These are phyloP conservation scores for Sophora flavescens DNA, from an alignment of 306 rosid species.

Conservation along the genomic window DNA sequence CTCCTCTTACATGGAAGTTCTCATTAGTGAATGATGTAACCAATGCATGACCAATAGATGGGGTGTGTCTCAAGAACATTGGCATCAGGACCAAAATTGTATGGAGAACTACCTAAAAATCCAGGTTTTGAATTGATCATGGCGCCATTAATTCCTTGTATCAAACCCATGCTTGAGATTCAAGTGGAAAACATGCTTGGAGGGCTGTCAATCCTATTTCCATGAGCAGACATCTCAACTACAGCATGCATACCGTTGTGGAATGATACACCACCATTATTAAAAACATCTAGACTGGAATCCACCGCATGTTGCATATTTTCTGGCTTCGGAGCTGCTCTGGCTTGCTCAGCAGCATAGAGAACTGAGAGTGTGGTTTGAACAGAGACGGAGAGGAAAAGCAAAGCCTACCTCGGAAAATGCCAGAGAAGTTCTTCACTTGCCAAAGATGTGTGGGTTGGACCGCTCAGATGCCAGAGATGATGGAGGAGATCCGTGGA, in stretches of 20 bases:
- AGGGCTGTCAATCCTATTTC: slow-evolving; percentile 61
- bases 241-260: no score
- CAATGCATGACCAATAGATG: no score
- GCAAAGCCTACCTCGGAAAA: no score
- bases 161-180: slow-evolving; percentile 64
- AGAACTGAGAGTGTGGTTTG: no score
- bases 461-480: no score
- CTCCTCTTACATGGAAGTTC: slow-evolving; percentile 67
- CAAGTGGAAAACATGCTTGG: slow-evolving; percentile 60
- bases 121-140: slow-evolving; percentile 75
- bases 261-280: slow-evolving; percentile 67
- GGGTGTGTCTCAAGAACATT: no score
- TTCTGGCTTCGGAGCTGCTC: slow-evolving; percentile 57
- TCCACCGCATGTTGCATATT: slow-evolving; percentile 64
- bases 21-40: slow-evolving; percentile 67
- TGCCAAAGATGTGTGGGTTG: no score
- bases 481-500: no score
- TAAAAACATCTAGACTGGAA: slow-evolving; percentile 58
- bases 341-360: slow-evolving; percentile 57
- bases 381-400: no score
- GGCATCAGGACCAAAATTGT: slow-evolving; percentile 63
- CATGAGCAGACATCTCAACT: slow-evolving; percentile 61
- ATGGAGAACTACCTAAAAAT: slow-evolving; percentile 63
- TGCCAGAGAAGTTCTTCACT: no score
- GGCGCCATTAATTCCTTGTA: slow-evolving; percentile 76